phyloP scores from a whole-genome alignment of 1,284 basidiomycete species.

The Malassezia yamatoensis region DNA sequence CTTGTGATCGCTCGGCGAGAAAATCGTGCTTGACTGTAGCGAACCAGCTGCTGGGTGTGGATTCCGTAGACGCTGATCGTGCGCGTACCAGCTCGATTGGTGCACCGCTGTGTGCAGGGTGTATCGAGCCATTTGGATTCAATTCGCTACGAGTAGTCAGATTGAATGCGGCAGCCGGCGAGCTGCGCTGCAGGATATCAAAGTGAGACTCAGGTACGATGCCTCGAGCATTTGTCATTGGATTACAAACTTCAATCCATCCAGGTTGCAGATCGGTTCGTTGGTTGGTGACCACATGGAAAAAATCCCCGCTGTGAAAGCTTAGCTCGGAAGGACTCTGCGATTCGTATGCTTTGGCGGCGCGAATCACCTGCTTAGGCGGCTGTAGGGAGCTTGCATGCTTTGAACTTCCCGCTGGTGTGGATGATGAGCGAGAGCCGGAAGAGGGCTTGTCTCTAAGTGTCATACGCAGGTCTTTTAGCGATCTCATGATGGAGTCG shows the following conservation, averaged over 20 bases:
- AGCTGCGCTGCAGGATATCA: slow-evolving; percentile 49
- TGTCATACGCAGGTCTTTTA: slow-evolving; percentile 42
- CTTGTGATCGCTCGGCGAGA: slow-evolving; percentile 82
- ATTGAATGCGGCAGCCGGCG: slow-evolving; percentile 22
- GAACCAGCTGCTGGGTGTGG: slow-evolving; percentile 1
- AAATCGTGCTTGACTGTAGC: slow-evolving; percentile 95
- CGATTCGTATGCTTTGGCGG: slow-evolving; percentile 62
- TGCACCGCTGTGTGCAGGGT: neutral
- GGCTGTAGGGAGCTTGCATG: slow-evolving; percentile 51
- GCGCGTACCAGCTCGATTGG: neutral
- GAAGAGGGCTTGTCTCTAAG: slow-evolving; percentile 28
- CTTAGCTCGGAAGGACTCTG: slow-evolving; percentile 74
- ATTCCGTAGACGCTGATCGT: neutral
- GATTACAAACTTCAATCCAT: slow-evolving; percentile 56
- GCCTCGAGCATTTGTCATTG: slow-evolving; percentile 78
- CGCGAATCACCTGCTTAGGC: slow-evolving; percentile 90
- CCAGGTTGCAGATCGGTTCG: slow-evolving; percentile 45
- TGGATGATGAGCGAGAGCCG: slow-evolving; percentile 20
- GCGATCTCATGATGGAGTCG: slow-evolving; percentile 29
- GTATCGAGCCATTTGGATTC: slow-evolving; percentile 29
- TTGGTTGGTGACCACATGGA: slow-evolving; percentile 77
- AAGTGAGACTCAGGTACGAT: slow-evolving; percentile 80
- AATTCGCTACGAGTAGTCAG: slow-evolving; percentile 16
- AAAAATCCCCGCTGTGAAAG: slow-evolving; percentile 91
- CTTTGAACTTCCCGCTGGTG: slow-evolving; percentile 20